A percentile compares a stretch with the other conserved stretches of the same genome.
Evolutionary conservation across 805 yeast genomes (phyloP).

Genomic region (Candida hispaniensis): DNA sequence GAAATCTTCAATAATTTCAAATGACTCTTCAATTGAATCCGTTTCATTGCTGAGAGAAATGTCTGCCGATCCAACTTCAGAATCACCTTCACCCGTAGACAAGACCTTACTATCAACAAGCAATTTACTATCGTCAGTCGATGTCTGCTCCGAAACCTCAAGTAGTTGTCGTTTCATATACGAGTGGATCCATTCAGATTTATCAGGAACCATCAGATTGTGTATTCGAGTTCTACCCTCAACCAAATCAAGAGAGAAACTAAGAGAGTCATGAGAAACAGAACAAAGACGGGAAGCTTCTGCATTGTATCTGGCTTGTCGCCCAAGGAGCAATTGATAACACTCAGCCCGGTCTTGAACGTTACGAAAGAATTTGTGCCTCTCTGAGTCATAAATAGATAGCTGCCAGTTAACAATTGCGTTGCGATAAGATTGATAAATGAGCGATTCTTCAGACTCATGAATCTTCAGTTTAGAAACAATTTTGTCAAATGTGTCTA

Average conservation of each 20-base stretch:
- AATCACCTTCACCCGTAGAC: too few relatives aligned
- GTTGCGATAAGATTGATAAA: slow-evolving; percentile 16
- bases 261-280: slow-evolving; percentile 20
- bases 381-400: slow-evolving; percentile 25
- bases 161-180: slow-evolving; percentile 9
- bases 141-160: too few relatives aligned
- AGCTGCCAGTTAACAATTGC: slow-evolving; percentile 21
- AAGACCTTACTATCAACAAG: background rate
- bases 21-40: slow-evolving; percentile 20
- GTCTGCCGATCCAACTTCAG: background rate
- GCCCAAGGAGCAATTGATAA: slow-evolving; percentile 36
- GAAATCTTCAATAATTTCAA: slow-evolving; percentile 24
- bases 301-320: slow-evolving; percentile 39
- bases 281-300: slow-evolving; percentile 25
- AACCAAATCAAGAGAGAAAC: slow-evolving; percentile 50
- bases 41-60: background rate
- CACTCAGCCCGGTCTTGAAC: slow-evolving; percentile 60
- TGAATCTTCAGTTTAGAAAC: slow-evolving; percentile 5
- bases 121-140: slow-evolving; percentile 2
- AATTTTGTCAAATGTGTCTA: too few relatives aligned
- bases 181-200: slow-evolving; percentile 26
- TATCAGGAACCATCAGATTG: slow-evolving; percentile 46
- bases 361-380: slow-evolving; percentile 40
- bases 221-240: slow-evolving; percentile 65
- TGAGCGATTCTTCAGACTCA: slow-evolving; percentile 9